phyloP scores from a whole-genome alignment of 2,329 filamentous ascomycete species.

The Claviceps digitariae region DNA sequence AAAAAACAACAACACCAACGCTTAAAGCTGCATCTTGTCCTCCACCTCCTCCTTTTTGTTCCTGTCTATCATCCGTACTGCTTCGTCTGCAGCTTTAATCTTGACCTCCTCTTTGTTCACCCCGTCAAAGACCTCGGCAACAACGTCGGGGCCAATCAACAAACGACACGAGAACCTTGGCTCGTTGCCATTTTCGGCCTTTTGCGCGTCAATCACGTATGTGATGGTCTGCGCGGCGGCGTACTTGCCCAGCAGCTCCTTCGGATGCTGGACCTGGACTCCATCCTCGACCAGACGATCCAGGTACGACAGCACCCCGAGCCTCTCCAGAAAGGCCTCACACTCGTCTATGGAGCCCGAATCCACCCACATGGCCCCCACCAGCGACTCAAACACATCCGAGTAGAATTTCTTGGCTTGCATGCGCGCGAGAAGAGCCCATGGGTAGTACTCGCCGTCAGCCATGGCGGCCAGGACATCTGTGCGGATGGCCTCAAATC shows the following conservation, averaged over 20 bases:
- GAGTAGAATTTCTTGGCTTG: constrained; percentile 65
- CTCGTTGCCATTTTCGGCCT: constrained; percentile 10
- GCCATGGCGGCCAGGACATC: constrained; percentile 37
- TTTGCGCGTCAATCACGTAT: constrained; percentile 31
- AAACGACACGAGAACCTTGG: constrained; percentile 32
- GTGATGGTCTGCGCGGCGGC: constrained; percentile 37
- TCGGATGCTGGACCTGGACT: constrained; percentile 49
- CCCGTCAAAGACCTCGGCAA: constrained; percentile 33
- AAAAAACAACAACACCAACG: neutral
- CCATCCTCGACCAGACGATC: constrained; percentile 43
- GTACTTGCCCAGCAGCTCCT: constrained; percentile 52
- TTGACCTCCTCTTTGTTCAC: constrained; percentile 37
- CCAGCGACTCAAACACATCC: constrained; percentile 66
- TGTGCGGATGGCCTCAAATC: constrained; percentile 34
- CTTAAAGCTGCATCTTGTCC: neutral
- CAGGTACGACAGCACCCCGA: constrained; percentile 54
- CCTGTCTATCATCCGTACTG: constrained; percentile 24
- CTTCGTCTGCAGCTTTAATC: constrained; percentile 40
- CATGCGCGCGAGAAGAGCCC: constrained; percentile 55
- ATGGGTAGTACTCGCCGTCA: constrained; percentile 51
- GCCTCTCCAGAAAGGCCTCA: constrained; percentile 40
- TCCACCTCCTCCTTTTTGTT: constrained; percentile 3
- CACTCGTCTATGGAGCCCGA: constrained; percentile 50
- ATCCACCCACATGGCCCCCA: constrained; percentile 80
- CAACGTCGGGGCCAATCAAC: constrained; percentile 29